Evolutionary conservation across 179 eudicot genomes (phyloP).

Genomic region (Patellifolia procumbens): DNA sequence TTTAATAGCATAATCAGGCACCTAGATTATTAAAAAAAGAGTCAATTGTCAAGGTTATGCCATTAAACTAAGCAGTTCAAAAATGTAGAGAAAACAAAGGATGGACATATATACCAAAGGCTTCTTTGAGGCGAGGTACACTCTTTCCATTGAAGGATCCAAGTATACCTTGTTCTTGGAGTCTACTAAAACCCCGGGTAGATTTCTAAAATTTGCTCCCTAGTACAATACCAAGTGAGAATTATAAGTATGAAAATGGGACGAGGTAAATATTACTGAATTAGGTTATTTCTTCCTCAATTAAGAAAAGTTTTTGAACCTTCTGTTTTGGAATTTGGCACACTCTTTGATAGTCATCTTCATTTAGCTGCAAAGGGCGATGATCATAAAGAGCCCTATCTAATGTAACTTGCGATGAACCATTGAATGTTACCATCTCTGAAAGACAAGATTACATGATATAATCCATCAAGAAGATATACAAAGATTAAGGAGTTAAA

Average conservation of each 20-base stretch:
- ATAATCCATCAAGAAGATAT: background rate
- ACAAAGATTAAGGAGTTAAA: background rate
- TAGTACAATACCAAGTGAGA: background rate
- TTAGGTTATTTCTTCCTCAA: too few relatives aligned
- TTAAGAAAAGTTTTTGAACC: constrained; percentile 14
- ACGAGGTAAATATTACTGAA: background rate
- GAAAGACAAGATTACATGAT: background rate
- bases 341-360: constrained; percentile 33
- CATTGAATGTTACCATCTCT: constrained; percentile 23
- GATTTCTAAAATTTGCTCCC: constrained; percentile 37
- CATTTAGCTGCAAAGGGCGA: constrained; percentile 28
- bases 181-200: constrained; percentile 28
- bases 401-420: background rate
- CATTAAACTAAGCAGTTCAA: background rate
- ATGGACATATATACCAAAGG: constrained; percentile 26
- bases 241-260: background rate
- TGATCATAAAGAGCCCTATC: constrained; percentile 28
- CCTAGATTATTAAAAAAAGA: constrained; percentile 9
- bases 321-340: constrained; percentile 31
- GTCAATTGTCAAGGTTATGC: background rate
- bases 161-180: constrained; percentile 22
- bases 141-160: constrained; percentile 29
- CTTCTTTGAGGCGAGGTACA: constrained; percentile 23
- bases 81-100: too few relatives aligned
- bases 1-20: constrained; percentile 31